Evolutionary conservation across 345 rosid genomes (phyloP).

Genomic region (Sisymbrium irio): DNA sequence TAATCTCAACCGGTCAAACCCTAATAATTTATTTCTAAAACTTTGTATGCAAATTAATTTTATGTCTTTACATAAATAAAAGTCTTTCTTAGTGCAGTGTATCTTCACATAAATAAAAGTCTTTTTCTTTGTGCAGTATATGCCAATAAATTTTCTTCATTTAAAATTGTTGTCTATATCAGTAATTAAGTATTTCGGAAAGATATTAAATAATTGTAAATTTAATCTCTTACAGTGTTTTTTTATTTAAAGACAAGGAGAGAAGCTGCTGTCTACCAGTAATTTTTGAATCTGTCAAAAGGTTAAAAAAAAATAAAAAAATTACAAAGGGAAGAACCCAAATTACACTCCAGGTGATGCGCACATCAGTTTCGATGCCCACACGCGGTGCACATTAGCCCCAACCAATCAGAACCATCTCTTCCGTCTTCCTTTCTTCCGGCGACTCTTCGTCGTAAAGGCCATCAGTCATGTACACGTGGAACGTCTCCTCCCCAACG

Average conservation of each 20-base stretch:
- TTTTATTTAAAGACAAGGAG: background rate
- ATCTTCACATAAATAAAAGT: too few relatives aligned
- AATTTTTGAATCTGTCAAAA: slow-evolving; percentile 32
- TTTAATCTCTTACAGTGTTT: background rate
- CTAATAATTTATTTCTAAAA: background rate
- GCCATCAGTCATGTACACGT: slow-evolving; percentile 26
- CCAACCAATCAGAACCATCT: slow-evolving; percentile 9
- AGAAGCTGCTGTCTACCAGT: background rate
- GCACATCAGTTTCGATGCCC: slow-evolving; percentile 50
- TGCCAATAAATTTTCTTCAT: background rate
- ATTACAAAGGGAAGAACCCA: slow-evolving; percentile 20
- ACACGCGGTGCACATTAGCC: slow-evolving; percentile 40
- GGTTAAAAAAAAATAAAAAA: background rate
- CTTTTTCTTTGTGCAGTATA: background rate
- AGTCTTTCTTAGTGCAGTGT: background rate
- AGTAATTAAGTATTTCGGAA: background rate
- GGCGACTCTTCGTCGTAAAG: slow-evolving; percentile 25
- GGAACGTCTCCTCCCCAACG: slow-evolving; percentile 31
- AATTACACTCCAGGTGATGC: slow-evolving; percentile 31
- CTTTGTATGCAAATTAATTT: background rate
- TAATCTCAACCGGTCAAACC: too few relatives aligned
- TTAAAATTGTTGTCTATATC: background rate
- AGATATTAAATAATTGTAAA: background rate
- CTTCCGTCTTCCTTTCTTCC: slow-evolving; percentile 18
- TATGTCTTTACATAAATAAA: background rate